Evolutionary conservation across 2,329 filamentous ascomycete genomes (phyloP), one percentile per base, ranked within the genome.

Genomic region (Plenodomus biglobosus): DNA sequence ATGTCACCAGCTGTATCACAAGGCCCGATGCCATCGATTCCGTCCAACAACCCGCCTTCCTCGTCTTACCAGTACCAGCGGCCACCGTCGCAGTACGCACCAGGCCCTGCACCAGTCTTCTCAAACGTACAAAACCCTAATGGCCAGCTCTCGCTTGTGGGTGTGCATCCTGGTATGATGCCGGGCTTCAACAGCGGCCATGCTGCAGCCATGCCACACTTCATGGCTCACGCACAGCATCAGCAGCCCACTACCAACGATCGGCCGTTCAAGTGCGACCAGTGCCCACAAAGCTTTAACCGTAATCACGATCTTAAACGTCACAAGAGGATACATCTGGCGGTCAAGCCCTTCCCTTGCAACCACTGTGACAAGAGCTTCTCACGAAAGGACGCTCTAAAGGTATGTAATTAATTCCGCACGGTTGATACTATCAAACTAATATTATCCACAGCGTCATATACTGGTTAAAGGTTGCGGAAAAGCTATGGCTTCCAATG

Each of bases 291-390:
- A 69, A 92, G 89, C 32, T 99, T 99, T 76, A 97, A 95, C 71
- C 81, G 94, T 3, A 97, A 97, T 58, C 94, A 97, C 67, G 94
- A 97, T 66, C 73, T 97, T 61, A 99, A 99, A 75, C 83, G 94
- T 42, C 94, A 99, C 72, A 96, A 96, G 78, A 80, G 91, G 41
- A 97, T 97, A 50, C 94, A 99, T 72, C 75, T 97, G 48, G 89
- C 91, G 0, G 90, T 97, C 35, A 99, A 99, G 78, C 94, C 94
- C 0, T 97, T 92, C 71, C 92, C 92, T 0, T 99, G 94, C 70
- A 83, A 78, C 6, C 87, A 87, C 65, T 99, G 94, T 69, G 91
- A 95, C 53, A 97, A 97, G 81, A 94, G 89, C 69, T 99, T 99
- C 66, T 96, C 92, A 2, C 82, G 94, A 50, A 97, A 97, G 70